phyloP scores from a whole-genome alignment of 2,329 filamentous ascomycete species.

The Xylaria sp. region DNA sequence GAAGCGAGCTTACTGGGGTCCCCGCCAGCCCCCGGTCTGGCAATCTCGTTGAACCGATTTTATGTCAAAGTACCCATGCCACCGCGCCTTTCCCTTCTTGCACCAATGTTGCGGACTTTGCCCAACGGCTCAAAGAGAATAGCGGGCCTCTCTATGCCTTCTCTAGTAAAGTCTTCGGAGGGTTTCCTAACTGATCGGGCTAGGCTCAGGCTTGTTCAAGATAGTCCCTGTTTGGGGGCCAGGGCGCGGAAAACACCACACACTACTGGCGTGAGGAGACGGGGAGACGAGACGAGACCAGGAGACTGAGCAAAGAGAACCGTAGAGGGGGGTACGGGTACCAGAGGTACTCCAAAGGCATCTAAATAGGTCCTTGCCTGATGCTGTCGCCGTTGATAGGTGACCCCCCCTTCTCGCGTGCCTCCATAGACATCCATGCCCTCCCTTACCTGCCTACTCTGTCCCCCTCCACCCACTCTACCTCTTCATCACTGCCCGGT shows the following conservation, averaged over 20 bases:
- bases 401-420: constrained; percentile 36
- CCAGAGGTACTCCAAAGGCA: constrained; percentile 36
- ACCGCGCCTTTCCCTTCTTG: constrained; percentile 49
- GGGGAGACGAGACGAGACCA: background rate
- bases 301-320: constrained; percentile 29
- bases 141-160: constrained; percentile 48
- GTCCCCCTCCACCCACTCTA: constrained; percentile 38
- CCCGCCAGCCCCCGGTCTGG: constrained; percentile 45
- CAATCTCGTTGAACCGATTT: constrained; percentile 56
- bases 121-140: constrained; percentile 55
- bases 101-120: constrained; percentile 46
- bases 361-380: constrained; percentile 33
- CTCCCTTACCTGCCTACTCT: constrained; percentile 42
- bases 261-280: constrained; percentile 34
- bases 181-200: constrained; percentile 53
- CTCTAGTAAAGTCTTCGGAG: constrained; percentile 48
- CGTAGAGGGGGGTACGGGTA: constrained; percentile 35
- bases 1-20: constrained; percentile 49
- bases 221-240: constrained; percentile 44
- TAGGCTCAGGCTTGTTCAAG: constrained; percentile 22
- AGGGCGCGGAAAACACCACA: constrained; percentile 35
- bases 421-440: constrained; percentile 43
- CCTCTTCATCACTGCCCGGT: constrained; percentile 29
- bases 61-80: constrained; percentile 42
- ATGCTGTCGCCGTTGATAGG: constrained; percentile 25